A percentile compares a stretch with the other conserved stretches of the same genome.
phyloP scores from a whole-genome alignment of 2,329 filamentous ascomycete species.

The Trichoderma endophyticum region DNA sequence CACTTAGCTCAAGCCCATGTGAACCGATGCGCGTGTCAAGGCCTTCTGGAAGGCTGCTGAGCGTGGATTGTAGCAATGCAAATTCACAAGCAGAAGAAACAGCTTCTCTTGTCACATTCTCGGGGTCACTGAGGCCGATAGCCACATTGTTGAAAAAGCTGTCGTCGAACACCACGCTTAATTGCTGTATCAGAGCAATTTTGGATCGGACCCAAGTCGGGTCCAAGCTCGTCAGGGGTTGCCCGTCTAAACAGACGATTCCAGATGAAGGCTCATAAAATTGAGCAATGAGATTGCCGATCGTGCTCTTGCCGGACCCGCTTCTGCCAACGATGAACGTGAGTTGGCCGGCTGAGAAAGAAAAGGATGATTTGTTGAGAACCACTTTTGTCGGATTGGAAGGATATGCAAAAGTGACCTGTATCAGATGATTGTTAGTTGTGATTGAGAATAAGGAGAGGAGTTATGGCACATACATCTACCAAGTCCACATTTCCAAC shows the following conservation, averaged over 20 bases:
- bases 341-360: constrained; percentile 68
- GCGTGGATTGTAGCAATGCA: constrained; percentile 65
- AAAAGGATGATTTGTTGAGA: constrained; percentile 61
- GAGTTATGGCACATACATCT: constrained; percentile 50
- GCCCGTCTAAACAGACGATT: constrained; percentile 65
- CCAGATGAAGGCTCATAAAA: constrained; percentile 70
- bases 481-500: constrained; percentile 66
- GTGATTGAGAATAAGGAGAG: background rate
- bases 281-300: constrained; percentile 74
- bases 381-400: constrained; percentile 59
- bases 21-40: constrained; percentile 68
- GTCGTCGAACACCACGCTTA: constrained; percentile 77
- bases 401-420: constrained; percentile 84
- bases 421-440: constrained; percentile 19
- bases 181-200: constrained; percentile 78
- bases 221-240: constrained; percentile 59
- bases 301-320: constrained; percentile 88
- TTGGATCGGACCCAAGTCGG: constrained; percentile 72
- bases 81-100: constrained; percentile 62
- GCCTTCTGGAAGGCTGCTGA: constrained; percentile 65
- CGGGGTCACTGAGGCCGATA: constrained; percentile 58
- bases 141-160: constrained; percentile 75
- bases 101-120: constrained; percentile 48
- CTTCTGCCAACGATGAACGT: constrained; percentile 83
- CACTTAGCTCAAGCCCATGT: constrained; percentile 70